Evolutionary conservation across 768 basidiomycete genomes (phyloP).

Genomic region (Leucocoprinus leucothites): DNA sequence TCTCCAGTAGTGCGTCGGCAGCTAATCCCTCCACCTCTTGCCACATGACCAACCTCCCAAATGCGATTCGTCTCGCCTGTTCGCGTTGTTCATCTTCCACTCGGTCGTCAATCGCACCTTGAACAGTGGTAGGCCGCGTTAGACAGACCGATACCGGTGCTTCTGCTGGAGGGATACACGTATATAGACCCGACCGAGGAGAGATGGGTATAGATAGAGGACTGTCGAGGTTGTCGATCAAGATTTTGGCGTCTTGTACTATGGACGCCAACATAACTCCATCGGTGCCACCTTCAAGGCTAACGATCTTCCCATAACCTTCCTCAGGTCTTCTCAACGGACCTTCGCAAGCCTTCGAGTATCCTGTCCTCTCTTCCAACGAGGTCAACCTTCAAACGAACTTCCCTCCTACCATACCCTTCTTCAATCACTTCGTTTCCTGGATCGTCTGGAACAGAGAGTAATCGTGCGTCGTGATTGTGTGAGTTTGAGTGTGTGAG

Average conservation of each 20-base stretch:
- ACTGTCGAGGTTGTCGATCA: slow-evolving; percentile 27
- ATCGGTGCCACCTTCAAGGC: slow-evolving; percentile 33
- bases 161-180: no score
- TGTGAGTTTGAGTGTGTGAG: slow-evolving; percentile 42
- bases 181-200: no score
- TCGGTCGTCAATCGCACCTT: no score
- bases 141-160: no score
- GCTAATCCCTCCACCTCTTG: no score
- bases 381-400: slow-evolving; percentile 59
- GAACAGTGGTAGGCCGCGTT: no score
- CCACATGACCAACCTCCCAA: no score
- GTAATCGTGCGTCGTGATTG: slow-evolving; percentile 43
- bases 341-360: slow-evolving; percentile 50
- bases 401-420: slow-evolving; percentile 70
- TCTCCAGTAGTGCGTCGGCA: no score
- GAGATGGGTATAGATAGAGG: no score
- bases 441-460: slow-evolving; percentile 62
- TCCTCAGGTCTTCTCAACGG: slow-evolving; percentile 54
- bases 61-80: no score
- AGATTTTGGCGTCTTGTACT: slow-evolving; percentile 20
- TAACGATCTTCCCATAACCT: neutral
- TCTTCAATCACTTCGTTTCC: slow-evolving; percentile 71
- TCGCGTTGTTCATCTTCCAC: no score
- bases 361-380: slow-evolving; percentile 61
- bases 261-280: slow-evolving; percentile 16